Percentiles rank a stretch among this genome's conserved stretches.
Conservation (phyloP, 1,284 basidiomycete species). For the Hemileia vastatrix region DNA sequence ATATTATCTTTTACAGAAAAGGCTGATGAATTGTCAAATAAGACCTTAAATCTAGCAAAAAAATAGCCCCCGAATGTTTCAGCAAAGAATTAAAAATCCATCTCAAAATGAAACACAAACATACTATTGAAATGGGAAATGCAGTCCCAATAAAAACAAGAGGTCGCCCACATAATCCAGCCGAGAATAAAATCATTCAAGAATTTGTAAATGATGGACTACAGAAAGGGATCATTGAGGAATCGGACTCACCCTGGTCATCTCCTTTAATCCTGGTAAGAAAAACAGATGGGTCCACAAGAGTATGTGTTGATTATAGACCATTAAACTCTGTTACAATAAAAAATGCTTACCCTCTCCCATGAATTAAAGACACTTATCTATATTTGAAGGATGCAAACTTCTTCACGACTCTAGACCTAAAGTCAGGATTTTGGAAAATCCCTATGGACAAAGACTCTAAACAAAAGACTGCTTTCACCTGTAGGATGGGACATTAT, state of each 20-base stretch:
- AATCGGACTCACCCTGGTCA: background rate
- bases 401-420: background rate
- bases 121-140: background rate
- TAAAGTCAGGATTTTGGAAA: background rate
- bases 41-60: too few species aligned
- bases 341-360: conserved; percentile 2
- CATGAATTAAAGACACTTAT: background rate
- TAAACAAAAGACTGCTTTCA: conserved; percentile 1
- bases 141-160: background rate
- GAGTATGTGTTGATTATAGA: conserved; percentile 7
- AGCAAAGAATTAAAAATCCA: background rate
- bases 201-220: background rate
- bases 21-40: too few species aligned
- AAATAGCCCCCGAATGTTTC: background rate
- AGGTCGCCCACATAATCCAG: too few species aligned
- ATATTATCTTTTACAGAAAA: too few species aligned
- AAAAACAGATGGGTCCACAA: background rate
- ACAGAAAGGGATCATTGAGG: background rate
- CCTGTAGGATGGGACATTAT: background rate
- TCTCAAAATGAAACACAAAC: background rate
- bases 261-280: background rate
- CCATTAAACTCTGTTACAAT: background rate
- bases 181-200: background rate
- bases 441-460: background rate
- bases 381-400: background rate